Evolutionary conservation across 192 early-diverging fungal genomes (phyloP).

Genomic region (Coemansia sp.): DNA sequence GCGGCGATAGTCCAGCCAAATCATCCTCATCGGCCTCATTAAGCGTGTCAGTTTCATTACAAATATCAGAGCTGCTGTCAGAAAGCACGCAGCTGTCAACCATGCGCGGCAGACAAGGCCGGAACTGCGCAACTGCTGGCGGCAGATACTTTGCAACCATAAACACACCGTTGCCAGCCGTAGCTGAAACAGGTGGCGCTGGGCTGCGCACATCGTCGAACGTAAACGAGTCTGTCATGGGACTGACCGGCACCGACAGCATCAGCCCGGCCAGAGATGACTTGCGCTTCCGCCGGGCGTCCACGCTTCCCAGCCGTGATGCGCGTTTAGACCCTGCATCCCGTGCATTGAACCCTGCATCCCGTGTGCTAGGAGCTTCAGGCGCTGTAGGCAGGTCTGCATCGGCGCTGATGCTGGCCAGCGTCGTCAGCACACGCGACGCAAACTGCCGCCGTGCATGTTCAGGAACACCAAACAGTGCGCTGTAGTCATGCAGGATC

Average conservation of each 20-base stretch:
- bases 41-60: neutral
- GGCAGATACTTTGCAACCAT: slow-evolving; percentile 46
- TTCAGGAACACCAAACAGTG: slow-evolving; percentile 25
- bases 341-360: neutral
- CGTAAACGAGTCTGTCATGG: slow-evolving; percentile 4
- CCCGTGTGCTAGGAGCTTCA: neutral
- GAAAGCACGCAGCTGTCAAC: slow-evolving; percentile 18
- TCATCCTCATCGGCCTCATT: slow-evolving; percentile 33
- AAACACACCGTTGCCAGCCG: slow-evolving; percentile 18
- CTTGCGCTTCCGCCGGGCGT: slow-evolving; percentile 27
- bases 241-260: slow-evolving; percentile 20
- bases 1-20: slow-evolving; percentile 13
- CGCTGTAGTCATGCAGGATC: slow-evolving; percentile 31
- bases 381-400: slow-evolving; percentile 33
- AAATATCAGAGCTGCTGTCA: neutral
- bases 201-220: slow-evolving; percentile 7
- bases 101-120: slow-evolving; percentile 33
- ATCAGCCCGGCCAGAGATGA: slow-evolving; percentile 44
- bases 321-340: neutral
- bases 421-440: slow-evolving; percentile 37
- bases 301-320: slow-evolving; percentile 13
- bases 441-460: slow-evolving; percentile 13
- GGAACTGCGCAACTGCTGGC: slow-evolving; percentile 32
- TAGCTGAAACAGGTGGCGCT: neutral
- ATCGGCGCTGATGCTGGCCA: slow-evolving; percentile 44